phyloP scores from a whole-genome alignment of 2,329 filamentous ascomycete species.

The Pestalotiopsis sp. region DNA sequence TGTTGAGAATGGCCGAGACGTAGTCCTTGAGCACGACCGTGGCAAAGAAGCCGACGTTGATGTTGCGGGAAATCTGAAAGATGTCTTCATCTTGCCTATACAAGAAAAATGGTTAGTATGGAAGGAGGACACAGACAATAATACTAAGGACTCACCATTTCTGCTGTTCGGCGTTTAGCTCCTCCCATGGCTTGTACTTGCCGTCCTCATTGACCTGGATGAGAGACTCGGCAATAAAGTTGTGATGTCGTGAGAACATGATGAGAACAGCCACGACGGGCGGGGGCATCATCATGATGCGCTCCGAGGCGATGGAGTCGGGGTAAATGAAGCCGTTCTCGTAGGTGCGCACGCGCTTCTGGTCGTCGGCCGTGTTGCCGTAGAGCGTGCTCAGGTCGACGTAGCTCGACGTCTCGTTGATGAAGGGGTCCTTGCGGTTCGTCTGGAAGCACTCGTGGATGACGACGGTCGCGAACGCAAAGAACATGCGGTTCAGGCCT shows the following conservation, averaged over 20 bases:
- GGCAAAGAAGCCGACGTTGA: constrained; percentile 50
- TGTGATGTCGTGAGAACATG: constrained; percentile 49
- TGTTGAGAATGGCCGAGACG: constrained; percentile 48
- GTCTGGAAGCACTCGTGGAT: constrained; percentile 52
- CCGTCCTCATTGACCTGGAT: constrained; percentile 45
- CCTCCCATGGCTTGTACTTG: constrained; percentile 43
- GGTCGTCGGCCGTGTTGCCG: constrained; percentile 45
- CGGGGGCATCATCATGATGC: constrained; percentile 51
- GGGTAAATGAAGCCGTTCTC: constrained; percentile 43
- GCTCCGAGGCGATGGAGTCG: constrained; percentile 45
- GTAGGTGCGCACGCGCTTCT: constrained; percentile 44
- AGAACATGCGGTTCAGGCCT: constrained; percentile 46
- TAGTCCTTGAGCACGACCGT: constrained; percentile 48
- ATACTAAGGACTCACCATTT: constrained; percentile 34
- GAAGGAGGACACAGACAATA: not conserved
- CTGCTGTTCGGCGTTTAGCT: constrained; percentile 36
- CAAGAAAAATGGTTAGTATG: not conserved
- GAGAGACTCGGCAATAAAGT: constrained; percentile 41
- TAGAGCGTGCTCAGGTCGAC: constrained; percentile 50
- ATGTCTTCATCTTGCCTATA: constrained; percentile 49
- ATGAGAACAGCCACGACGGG: constrained; percentile 43
- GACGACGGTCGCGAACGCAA: constrained; percentile 49
- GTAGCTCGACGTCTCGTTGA: constrained; percentile 49
- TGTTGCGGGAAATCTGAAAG: constrained; percentile 48
- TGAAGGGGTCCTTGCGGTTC: constrained; percentile 38